Conservation (phyloP, 495 filamentous ascomycete genomes). For the Aspergillus leporis region DNA sequence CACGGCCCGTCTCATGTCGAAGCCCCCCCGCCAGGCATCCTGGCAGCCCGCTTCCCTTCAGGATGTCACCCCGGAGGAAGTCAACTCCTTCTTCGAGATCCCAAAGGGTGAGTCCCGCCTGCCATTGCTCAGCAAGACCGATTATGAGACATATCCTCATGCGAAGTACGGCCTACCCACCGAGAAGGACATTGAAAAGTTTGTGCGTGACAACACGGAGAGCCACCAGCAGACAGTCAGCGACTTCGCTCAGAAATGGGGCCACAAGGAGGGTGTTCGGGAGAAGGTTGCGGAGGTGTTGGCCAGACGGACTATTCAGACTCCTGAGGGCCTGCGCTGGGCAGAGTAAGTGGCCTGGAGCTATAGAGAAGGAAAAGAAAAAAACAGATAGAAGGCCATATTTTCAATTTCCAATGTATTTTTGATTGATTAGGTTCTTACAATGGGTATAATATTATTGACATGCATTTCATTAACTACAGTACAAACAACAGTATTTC, state of each 20-base stretch:
- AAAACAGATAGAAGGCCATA: not conserved
- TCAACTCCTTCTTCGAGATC: slow-evolving; percentile 61
- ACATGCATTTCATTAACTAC: slow-evolving; percentile 5
- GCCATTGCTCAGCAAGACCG: slow-evolving; percentile 48
- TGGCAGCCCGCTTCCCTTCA: slow-evolving; percentile 74
- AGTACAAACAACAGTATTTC: not conserved
- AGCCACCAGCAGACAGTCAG: slow-evolving; percentile 20
- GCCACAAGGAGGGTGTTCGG: slow-evolving; percentile 39
- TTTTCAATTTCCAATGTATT: not conserved
- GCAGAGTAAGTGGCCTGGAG: slow-evolving; percentile 11
- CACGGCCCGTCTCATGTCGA: slow-evolving; percentile 68
- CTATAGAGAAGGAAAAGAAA: not conserved
- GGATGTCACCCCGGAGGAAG: slow-evolving; percentile 52
- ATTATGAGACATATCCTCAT: slow-evolving; percentile 72
- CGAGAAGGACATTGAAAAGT: slow-evolving; percentile 65
- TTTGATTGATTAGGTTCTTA: slow-evolving; percentile 1
- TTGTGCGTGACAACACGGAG: slow-evolving; percentile 38
- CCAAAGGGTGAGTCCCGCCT: slow-evolving; percentile 46
- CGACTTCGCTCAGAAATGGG: slow-evolving; percentile 33
- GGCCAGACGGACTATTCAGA: slow-evolving; percentile 26
- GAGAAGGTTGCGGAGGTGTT: slow-evolving; percentile 45
- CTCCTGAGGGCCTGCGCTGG: slow-evolving; percentile 31
- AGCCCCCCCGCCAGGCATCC: slow-evolving; percentile 55
- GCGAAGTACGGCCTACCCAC: slow-evolving; percentile 65
- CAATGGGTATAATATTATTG: slow-evolving; percentile 1